Percentiles rank a stretch among this genome's conserved stretches.
Conservation (phyloP, 2,329 filamentous ascomycete species). For the Diaporthe australafricana region DNA sequence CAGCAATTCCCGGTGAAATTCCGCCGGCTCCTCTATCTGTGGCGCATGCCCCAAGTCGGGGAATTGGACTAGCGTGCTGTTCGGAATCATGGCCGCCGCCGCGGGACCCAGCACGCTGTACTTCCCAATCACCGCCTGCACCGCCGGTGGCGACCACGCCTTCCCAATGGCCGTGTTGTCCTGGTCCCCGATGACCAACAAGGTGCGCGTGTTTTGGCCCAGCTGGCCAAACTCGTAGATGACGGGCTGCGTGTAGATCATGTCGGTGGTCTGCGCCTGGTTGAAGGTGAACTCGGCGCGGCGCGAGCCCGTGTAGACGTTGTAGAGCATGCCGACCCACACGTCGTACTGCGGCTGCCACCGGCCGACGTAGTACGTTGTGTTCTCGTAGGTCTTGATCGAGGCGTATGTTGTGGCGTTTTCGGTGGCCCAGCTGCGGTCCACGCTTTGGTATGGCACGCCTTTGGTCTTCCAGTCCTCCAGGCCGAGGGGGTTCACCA, state of each 20-base stretch:
- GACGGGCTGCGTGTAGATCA: constrained; percentile 65
- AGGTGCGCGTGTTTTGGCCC: constrained; percentile 51
- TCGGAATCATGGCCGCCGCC: constrained; percentile 56
- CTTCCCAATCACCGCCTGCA: constrained; percentile 58
- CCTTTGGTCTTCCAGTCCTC: constrained; percentile 64
- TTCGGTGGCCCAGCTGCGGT: constrained; percentile 53
- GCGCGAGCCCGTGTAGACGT: constrained; percentile 60
- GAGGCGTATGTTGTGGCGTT: constrained; percentile 54
- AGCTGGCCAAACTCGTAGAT: constrained; percentile 61
- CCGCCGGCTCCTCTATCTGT: constrained; percentile 61
- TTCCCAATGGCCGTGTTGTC: constrained; percentile 68
- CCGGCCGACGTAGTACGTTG: constrained; percentile 59
- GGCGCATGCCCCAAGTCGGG: constrained; percentile 62
- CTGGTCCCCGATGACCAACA: constrained; percentile 62
- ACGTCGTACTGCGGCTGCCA: constrained; percentile 63
- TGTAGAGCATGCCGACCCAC: constrained; percentile 66
- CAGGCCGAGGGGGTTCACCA: constrained; percentile 64
- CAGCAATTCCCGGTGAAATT: constrained; percentile 59
- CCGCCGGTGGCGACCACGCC: constrained; percentile 58
- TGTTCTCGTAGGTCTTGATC: constrained; percentile 59
- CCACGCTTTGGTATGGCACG: constrained; percentile 59
- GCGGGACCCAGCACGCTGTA: constrained; percentile 62
- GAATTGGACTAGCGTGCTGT: constrained; percentile 59
- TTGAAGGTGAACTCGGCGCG: constrained; percentile 56
- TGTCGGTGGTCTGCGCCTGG: constrained; percentile 64